These are phyloP conservation scores for Penicillium italicum DNA, from an alignment of 2,329 filamentous ascomycete genomes.

Conservation along the genomic window DNA sequence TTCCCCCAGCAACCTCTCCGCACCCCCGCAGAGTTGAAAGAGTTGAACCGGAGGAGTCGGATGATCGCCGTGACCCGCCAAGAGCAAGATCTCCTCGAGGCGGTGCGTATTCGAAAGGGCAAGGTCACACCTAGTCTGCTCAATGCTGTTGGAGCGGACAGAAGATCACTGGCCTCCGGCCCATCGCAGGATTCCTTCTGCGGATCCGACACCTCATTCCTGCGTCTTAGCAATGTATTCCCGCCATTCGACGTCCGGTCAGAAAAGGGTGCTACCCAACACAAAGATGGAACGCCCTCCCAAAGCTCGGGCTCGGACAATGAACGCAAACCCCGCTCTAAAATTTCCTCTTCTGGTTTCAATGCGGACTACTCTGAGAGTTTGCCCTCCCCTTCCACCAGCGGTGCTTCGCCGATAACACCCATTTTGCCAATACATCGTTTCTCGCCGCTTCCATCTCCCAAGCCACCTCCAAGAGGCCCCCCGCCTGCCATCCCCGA, in stretches of 20 bases:
- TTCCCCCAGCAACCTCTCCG: conserved; percentile 23
- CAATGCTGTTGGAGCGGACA: conserved; percentile 25
- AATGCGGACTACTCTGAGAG: conserved; percentile 40
- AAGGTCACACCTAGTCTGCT: conserved; percentile 45
- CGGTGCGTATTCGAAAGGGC: conserved; percentile 49
- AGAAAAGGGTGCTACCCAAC: conserved; percentile 28
- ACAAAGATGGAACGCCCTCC: conserved; percentile 28
- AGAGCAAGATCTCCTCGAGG: conserved; percentile 51
- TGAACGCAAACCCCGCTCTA: conserved; percentile 35
- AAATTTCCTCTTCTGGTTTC: conserved; percentile 30
- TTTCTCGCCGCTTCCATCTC: conserved; percentile 36
- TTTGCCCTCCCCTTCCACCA: conserved; percentile 37
- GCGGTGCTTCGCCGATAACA: conserved; percentile 39
- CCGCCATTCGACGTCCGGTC: conserved; percentile 23
- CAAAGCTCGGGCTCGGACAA: conserved; percentile 33
- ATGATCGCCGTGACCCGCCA: conserved; percentile 53
- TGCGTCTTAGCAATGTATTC: conserved; percentile 38
- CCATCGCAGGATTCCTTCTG: conserved; percentile 36
- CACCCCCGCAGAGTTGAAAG: conserved; percentile 24
- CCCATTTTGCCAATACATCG: conserved; percentile 40
- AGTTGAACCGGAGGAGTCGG: conserved; percentile 42
- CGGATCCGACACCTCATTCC: conserved; percentile 38
- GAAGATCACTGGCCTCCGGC: conserved; percentile 30
- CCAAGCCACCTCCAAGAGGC: conserved; percentile 31
- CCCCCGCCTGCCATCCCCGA: conserved; percentile 34